A percentile compares a stretch with the other conserved stretches of the same genome.
phyloP scores from a whole-genome alignment of 2,329 filamentous ascomycete species.

The Fusarium circinatum region DNA sequence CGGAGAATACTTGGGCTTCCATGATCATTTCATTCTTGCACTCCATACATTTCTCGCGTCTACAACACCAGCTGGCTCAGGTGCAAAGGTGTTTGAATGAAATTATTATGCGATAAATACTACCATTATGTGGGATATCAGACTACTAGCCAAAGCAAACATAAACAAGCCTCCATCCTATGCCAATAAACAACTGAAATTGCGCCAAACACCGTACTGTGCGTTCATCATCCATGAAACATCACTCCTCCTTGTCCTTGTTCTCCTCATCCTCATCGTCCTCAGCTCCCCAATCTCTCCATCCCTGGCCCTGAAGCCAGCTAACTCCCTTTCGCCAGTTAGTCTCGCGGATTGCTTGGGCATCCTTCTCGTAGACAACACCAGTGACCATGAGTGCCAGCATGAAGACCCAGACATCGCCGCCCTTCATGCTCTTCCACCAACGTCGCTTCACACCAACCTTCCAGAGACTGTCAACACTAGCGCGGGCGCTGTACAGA shows the following conservation, averaged over 20 bases:
- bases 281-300: conserved; percentile 71
- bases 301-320: conserved; percentile 80
- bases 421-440: conserved; percentile 85
- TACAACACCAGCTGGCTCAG: not conserved
- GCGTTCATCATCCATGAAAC: conserved; percentile 33
- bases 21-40: not conserved
- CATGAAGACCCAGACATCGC: conserved; percentile 87
- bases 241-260: conserved; percentile 46
- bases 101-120: not conserved
- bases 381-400: conserved; percentile 81
- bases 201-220: conserved; percentile 31
- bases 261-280: conserved; percentile 58
- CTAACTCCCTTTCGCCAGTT: conserved; percentile 77
- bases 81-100: not conserved
- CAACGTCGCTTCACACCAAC: conserved; percentile 90
- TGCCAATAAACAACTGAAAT: conserved; percentile 1
- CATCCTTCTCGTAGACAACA: conserved; percentile 78
- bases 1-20: not conserved
- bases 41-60: not conserved
- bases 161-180: conserved; percentile 17
- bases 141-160: conserved; percentile 8
- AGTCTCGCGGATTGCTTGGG: conserved; percentile 72
- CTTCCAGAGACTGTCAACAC: conserved; percentile 88
- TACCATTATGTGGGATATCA: conserved; percentile 33
- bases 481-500: conserved; percentile 80